These are phyloP conservation scores for Rhodotorula mucilaginosa DNA, from an alignment of 1,284 basidiomycete species.

Conservation along the genomic window DNA sequence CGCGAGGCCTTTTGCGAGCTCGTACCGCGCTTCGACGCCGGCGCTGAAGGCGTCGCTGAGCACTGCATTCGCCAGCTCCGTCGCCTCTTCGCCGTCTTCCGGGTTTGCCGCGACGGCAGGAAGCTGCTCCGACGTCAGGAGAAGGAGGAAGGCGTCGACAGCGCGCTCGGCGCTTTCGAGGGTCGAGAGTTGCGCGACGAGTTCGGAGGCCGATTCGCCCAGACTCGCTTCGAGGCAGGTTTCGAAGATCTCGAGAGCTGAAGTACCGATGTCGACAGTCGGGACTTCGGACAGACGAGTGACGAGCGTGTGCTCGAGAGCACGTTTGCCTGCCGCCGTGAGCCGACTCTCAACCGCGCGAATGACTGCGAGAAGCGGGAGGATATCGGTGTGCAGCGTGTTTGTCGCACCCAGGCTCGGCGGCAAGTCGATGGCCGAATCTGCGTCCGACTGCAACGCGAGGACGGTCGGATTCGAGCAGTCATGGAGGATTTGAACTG, in stretches of 20 bases:
- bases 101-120: constrained; percentile 21
- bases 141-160: constrained; percentile 20
- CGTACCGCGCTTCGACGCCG: constrained; percentile 46
- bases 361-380: constrained; percentile 41
- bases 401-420: constrained; percentile 41
- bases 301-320: constrained; percentile 37
- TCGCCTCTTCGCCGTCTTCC: constrained; percentile 41
- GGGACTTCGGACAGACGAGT: constrained; percentile 24
- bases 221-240: constrained; percentile 44
- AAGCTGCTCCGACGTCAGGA: constrained; percentile 20
- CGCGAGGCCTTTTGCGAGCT: constrained; percentile 47
- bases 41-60: constrained; percentile 45
- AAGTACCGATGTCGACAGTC: constrained; percentile 33
- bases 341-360: constrained; percentile 5
- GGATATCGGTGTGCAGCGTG: constrained; percentile 38
- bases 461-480: constrained; percentile 35
- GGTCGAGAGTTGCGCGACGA: constrained; percentile 1
- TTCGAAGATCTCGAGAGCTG: constrained; percentile 42
- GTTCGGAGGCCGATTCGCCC: constrained; percentile 30
- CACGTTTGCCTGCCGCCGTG: neutral
- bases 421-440: constrained; percentile 32
- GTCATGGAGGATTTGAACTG: constrained; percentile 12
- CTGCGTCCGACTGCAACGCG: constrained; percentile 43
- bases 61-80: constrained; percentile 48
- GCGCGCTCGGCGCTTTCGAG: constrained; percentile 27